These are phyloP conservation scores for Candida silvatica DNA, from an alignment of 805 yeast genomes.

Conservation along the genomic window DNA sequence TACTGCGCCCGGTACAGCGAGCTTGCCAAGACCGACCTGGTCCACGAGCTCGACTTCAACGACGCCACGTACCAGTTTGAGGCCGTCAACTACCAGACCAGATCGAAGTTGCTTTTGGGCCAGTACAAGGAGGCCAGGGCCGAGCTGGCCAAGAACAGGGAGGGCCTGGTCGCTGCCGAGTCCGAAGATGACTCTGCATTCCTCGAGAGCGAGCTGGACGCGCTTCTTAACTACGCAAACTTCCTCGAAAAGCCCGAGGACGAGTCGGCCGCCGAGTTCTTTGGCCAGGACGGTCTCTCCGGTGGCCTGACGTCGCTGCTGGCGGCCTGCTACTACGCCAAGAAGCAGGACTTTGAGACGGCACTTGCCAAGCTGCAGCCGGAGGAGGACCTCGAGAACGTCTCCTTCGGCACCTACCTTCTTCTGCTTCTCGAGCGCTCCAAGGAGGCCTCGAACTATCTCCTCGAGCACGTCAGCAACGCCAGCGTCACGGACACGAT, in stretches of 20 bases:
- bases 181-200: slow-evolving; percentile 6
- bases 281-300: slow-evolving; percentile 4
- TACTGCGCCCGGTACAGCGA: slow-evolving; percentile 17
- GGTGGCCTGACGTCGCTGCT: slow-evolving; percentile 6
- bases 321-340: slow-evolving; percentile 16
- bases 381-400: slow-evolving; percentile 28
- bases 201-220: slow-evolving; percentile 9
- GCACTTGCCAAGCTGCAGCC: slow-evolving; percentile 28
- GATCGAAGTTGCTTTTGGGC: slow-evolving; percentile 11
- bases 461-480: slow-evolving; percentile 3
- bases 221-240: slow-evolving; percentile 7
- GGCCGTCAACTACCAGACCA: slow-evolving; percentile 17
- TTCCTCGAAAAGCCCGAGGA: slow-evolving; percentile 6
- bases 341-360: slow-evolving; percentile 30
- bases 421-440: slow-evolving; percentile 32
- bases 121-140: slow-evolving; percentile 12
- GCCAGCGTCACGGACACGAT: slow-evolving; percentile 52
- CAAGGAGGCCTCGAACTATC: slow-evolving; percentile 28
- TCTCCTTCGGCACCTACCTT: slow-evolving; percentile 29
- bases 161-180: neutral
- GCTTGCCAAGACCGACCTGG: slow-evolving; percentile 11
- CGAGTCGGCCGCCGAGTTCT: neutral
- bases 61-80: slow-evolving; percentile 17
- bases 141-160: slow-evolving; percentile 4
- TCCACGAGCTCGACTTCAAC: slow-evolving; percentile 18